Conservation (phyloP, 1,284 basidiomycete genomes). For the Acaromyces ingoldii region DNA sequence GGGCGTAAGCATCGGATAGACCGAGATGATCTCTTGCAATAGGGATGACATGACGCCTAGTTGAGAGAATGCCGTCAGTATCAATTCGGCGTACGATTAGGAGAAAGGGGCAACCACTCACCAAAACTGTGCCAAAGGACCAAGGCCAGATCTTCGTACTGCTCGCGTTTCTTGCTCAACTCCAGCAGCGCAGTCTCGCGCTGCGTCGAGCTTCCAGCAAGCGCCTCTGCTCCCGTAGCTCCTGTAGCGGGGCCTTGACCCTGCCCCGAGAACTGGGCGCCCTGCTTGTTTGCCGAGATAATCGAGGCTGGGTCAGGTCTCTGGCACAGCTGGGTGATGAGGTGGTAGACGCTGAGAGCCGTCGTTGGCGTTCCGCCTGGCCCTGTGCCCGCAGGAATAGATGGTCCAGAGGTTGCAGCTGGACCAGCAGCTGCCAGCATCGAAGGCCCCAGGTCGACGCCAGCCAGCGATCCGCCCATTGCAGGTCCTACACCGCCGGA, state of each 20-base stretch:
- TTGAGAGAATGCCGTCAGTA: neutral
- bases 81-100: neutral
- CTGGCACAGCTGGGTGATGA: conserved; percentile 50
- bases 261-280: neutral
- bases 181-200: conserved; percentile 61
- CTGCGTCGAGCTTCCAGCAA: conserved; percentile 40
- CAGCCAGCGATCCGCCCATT: conserved; percentile 32
- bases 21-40: conserved; percentile 95
- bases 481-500: conserved; percentile 4
- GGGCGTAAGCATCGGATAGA: conserved; percentile 91
- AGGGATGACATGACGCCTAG: conserved; percentile 97
- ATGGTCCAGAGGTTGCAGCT: conserved; percentile 32
- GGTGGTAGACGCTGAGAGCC: conserved; percentile 45
- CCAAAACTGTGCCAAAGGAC: conserved; percentile 99
- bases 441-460: conserved; percentile 35
- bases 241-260: conserved; percentile 1
- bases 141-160: conserved; percentile 95
- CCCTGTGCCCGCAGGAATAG: conserved; percentile 37
- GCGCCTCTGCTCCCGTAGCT: conserved; percentile 7
- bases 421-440: conserved; percentile 41
- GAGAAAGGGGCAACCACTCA: conserved; percentile 54
- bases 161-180: conserved; percentile 96
- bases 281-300: neutral
- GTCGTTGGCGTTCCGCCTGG: conserved; percentile 45
- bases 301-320: conserved; percentile 20